Conservation (phyloP, 2,329 filamentous ascomycete genomes). For the Pezicula neosporulosa region DNA sequence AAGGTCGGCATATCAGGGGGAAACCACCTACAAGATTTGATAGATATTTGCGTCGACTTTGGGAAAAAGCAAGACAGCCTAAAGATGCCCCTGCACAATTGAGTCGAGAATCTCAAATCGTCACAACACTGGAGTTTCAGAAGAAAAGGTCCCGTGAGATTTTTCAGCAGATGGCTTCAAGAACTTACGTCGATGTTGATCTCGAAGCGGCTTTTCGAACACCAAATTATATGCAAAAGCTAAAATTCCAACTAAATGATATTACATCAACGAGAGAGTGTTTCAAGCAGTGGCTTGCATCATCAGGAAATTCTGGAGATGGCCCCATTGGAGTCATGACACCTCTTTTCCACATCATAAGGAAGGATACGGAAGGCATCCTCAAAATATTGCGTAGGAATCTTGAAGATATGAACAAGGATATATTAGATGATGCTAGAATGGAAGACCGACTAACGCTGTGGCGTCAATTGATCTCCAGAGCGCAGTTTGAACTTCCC, state of each 20-base stretch:
- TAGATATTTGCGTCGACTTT: no score
- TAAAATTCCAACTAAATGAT: constrained; percentile 1
- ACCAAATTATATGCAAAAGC: background rate
- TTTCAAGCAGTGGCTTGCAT: constrained; percentile 2
- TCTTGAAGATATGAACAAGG: constrained; percentile 20
- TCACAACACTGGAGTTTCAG: background rate
- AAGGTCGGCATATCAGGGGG: no score
- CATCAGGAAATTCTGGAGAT: background rate
- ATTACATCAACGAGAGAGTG: constrained; percentile 5
- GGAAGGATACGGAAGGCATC: constrained; percentile 19
- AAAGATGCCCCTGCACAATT: background rate
- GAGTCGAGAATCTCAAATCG: background rate
- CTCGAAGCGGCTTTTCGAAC: constrained; percentile 6
- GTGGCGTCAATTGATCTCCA: constrained; percentile 23
- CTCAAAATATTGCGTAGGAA: constrained; percentile 18
- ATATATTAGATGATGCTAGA: constrained; percentile 22
- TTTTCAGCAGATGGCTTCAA: constrained; percentile 2
- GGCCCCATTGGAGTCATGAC: constrained; percentile 4
- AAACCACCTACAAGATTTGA: no score
- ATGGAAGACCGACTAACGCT: constrained; percentile 25
- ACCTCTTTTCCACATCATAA: constrained; percentile 21
- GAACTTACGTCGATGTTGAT: constrained; percentile 1
- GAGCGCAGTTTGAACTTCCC: constrained; percentile 14
- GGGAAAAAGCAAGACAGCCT: no score
- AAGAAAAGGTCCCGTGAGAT: background rate